Base-by-base conservation (phyloP, 2,329 filamentous ascomycete genomes). In the Fusarium foetens region DNA sequence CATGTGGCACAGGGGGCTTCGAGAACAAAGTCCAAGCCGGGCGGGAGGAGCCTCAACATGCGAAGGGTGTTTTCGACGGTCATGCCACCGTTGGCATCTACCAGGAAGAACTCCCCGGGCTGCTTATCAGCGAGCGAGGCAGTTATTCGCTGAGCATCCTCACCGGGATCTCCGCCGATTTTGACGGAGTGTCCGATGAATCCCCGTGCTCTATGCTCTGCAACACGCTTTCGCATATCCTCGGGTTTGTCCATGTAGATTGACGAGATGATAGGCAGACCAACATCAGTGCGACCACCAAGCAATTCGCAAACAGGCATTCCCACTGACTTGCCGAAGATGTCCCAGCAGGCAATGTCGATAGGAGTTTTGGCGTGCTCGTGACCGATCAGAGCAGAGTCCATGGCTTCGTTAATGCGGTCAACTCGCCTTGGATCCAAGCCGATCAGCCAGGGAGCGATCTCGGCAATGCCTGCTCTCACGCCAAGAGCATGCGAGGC, bases 401-500 rank as follows among this genome's bases (percentile, higher is more conserved):
- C 70, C 68, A 75, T 74, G 10, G 64, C 68, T 31, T 72, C 68
- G n/a, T 74, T 72, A 31, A 74, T 73, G 21, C 71, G 70, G 29
- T 75, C 71, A 14, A 72, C 45, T 41, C 61, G 52, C 36, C 70
- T 52, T 2, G 63, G 66, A 36, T 74, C 65, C 27, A 75, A 21
- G 4, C 65, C 63, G 14, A 74, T 68, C 21, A 75, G 36, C 43
- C 48, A 59, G 5, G 72, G 65, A 3, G 71, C 58, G 1, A 74
- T 72, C 53, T 74, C 62, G 1, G 64, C 59, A 25, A 74, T 72
- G 16, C 65, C 72, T 5, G 65, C 68, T 41, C 72, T 70, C 14
- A 74, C 71, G 6, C 62, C 68, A 8, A 64, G 70, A 25, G 71
- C 69, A 46, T 74, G 72, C 19, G 71, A 33, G 23, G 71, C 69